phyloP scores from a whole-genome alignment of 2,329 filamentous ascomycete species.

The Atkinsonella texensis region DNA sequence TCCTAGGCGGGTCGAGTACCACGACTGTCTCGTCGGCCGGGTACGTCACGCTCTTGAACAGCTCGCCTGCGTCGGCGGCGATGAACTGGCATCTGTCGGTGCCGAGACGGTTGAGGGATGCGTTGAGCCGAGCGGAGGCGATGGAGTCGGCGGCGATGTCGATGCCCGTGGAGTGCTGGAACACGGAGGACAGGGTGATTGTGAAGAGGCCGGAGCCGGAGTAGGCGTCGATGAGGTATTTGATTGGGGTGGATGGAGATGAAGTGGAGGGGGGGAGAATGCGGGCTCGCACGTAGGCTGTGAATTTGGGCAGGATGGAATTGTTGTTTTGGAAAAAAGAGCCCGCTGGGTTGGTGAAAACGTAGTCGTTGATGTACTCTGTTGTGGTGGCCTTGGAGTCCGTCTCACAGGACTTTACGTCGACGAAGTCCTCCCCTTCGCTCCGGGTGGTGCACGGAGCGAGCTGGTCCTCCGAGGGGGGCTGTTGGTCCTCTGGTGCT shows the following conservation, averaged over 20 bases:
- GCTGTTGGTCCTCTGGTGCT: conserved; percentile 12
- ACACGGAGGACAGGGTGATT: conserved; percentile 75
- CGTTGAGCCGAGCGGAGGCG: conserved; percentile 66
- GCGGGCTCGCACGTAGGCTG: conserved; percentile 70
- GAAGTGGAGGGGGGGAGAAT: conserved; percentile 45
- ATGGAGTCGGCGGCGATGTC: conserved; percentile 79
- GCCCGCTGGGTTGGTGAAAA: conserved; percentile 84
- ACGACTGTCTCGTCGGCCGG: conserved; percentile 74
- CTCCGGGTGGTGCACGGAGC: conserved; percentile 29
- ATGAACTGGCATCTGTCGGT: conserved; percentile 66
- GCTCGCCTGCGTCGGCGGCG: conserved; percentile 70
- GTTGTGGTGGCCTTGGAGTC: conserved; percentile 71
- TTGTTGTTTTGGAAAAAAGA: conserved; percentile 99
- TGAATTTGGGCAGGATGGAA: conserved; percentile 82
- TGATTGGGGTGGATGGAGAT: conserved; percentile 40
- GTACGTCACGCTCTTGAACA: conserved; percentile 68
- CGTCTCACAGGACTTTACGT: conserved; percentile 82
- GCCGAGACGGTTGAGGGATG: conserved; percentile 58
- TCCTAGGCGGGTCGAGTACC: conserved; percentile 93
- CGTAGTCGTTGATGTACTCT: conserved; percentile 76
- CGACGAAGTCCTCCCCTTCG: conserved; percentile 46
- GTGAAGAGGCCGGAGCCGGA: conserved; percentile 96
- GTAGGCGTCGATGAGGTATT: conserved; percentile 93
- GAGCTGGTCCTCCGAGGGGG: conserved; percentile 13
- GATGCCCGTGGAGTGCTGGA: conserved; percentile 77